A percentile compares a stretch with the other conserved stretches of the same genome.
Conservation (phyloP, 2,329 filamentous ascomycete genomes). For the Chrysoporthe puriensis region DNA sequence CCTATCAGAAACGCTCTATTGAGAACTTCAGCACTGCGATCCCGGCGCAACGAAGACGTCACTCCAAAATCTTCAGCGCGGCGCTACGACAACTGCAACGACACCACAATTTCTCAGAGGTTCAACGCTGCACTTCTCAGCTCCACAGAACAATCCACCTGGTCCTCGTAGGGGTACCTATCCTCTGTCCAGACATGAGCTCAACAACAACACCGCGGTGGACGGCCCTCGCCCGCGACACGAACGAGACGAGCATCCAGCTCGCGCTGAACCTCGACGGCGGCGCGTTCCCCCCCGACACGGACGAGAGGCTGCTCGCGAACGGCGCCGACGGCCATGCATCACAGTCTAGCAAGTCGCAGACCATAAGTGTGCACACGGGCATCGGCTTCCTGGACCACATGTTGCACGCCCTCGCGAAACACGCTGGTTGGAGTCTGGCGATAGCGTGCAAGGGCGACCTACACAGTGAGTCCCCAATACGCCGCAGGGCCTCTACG, state of each 20-base stretch:
- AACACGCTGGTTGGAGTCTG: slow-evolving; percentile 94
- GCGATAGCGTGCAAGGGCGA: slow-evolving; percentile 83
- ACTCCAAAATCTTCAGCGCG: slow-evolving; percentile 6
- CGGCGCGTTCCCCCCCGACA: slow-evolving; percentile 71
- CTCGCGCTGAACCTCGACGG: slow-evolving; percentile 93
- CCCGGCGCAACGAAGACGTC: slow-evolving; percentile 9
- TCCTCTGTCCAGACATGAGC: slow-evolving; percentile 31
- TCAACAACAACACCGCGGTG: slow-evolving; percentile 58
- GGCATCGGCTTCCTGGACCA: slow-evolving; percentile 98
- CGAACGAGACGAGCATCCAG: slow-evolving; percentile 97
- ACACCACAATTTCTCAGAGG: background rate
- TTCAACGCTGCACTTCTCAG: background rate
- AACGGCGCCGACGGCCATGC: slow-evolving; percentile 69
- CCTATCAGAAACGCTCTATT: slow-evolving; percentile 8
- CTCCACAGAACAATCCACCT: background rate
- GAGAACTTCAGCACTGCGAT: slow-evolving; percentile 12
- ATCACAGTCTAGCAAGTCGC: slow-evolving; percentile 79
- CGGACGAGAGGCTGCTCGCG: slow-evolving; percentile 58
- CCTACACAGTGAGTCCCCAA: slow-evolving; percentile 72
- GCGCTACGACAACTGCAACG: background rate
- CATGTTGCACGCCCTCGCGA: slow-evolving; percentile 96
- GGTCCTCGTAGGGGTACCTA: too few species aligned
- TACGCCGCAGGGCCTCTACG: background rate
- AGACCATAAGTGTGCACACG: slow-evolving; percentile 85
- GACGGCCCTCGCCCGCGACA: slow-evolving; percentile 81